Percentiles rank a stretch among this genome's conserved stretches.
These are phyloP conservation scores for Chalciporus pseudorubinellus DNA, from an alignment of 768 basidiomycete genomes.

Conservation along the genomic window DNA sequence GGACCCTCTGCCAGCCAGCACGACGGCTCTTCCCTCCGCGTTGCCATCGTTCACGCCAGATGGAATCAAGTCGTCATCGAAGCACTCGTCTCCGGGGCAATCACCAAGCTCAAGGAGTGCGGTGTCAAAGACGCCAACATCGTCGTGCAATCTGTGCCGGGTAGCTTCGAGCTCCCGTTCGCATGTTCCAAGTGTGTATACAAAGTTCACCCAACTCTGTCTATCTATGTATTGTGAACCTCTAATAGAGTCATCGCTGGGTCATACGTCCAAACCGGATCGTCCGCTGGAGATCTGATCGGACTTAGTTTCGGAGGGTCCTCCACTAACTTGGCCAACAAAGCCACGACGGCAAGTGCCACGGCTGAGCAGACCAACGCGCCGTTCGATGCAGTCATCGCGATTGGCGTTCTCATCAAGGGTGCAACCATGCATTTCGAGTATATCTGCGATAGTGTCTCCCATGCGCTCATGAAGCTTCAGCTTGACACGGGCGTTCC, in stretches of 20 bases:
- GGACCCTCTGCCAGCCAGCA: slow-evolving; percentile 60
- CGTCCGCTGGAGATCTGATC: slow-evolving; percentile 74
- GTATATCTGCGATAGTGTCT: slow-evolving; percentile 94
- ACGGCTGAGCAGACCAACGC: slow-evolving; percentile 43
- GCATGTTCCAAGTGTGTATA: slow-evolving; percentile 74
- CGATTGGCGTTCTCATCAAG: slow-evolving; percentile 97
- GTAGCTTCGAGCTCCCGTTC: slow-evolving; percentile 91
- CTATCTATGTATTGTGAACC: slow-evolving; percentile 6
- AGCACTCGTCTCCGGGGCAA: slow-evolving; percentile 75
- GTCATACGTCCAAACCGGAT: slow-evolving; percentile 75
- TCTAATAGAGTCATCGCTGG: slow-evolving; percentile 77
- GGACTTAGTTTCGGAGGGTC: slow-evolving; percentile 49
- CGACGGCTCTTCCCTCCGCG: slow-evolving; percentile 79
- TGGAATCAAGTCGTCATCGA: slow-evolving; percentile 93
- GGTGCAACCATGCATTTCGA: slow-evolving; percentile 99
- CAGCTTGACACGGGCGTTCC: slow-evolving; percentile 93
- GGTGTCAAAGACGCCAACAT: slow-evolving; percentile 93
- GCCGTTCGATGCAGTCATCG: slow-evolving; percentile 94
- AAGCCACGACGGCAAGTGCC: slow-evolving; percentile 29
- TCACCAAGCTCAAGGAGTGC: slow-evolving; percentile 73
- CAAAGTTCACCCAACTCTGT: not conserved
- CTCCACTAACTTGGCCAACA: slow-evolving; percentile 29
- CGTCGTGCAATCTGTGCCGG: slow-evolving; percentile 87
- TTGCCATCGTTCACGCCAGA: slow-evolving; percentile 93
- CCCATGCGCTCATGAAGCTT: slow-evolving; percentile 91